Conservation (phyloP, 208 protist genomes). For the Crithidia bombi region DNA sequence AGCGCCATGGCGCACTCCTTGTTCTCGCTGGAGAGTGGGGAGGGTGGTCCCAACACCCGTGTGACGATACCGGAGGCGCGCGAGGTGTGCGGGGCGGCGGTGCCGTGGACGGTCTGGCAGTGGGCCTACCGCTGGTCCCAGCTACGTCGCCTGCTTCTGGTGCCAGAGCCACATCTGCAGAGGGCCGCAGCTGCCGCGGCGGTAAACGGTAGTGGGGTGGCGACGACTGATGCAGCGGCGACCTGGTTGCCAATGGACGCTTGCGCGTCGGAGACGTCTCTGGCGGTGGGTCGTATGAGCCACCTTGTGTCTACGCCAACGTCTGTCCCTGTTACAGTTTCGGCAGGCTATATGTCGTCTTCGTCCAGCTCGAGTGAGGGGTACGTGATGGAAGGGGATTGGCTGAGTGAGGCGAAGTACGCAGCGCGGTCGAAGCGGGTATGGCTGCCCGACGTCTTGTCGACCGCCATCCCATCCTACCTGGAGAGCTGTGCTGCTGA, state of each 20-base stretch:
- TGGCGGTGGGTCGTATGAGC: not conserved
- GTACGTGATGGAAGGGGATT: conserved; percentile 32
- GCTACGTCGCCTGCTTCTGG: conserved; percentile 27
- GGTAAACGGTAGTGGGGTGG: not conserved
- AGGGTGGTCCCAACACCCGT: conserved; percentile 30
- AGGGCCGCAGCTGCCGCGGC: not conserved
- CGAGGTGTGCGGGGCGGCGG: conserved; percentile 45
- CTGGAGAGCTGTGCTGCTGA: conserved; percentile 29
- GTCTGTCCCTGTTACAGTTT: not conserved
- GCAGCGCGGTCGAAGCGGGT: conserved; percentile 32
- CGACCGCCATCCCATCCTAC: conserved; percentile 23
- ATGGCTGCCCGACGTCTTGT: conserved; percentile 27
- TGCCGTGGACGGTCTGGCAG: conserved; percentile 90
- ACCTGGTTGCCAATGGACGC: conserved; percentile 25
- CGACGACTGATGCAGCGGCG: conserved; percentile 20
- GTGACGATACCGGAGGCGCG: conserved; percentile 52
- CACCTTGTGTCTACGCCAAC: not conserved
- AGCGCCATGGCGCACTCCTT: not conserved
- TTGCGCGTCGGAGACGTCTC: not conserved
- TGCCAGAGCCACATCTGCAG: not conserved
- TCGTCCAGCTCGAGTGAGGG: conserved; percentile 34
- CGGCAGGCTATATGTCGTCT: conserved; percentile 10
- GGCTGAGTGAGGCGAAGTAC: conserved; percentile 28
- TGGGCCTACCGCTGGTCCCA: conserved; percentile 79
- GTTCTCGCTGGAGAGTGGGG: conserved; percentile 16